Evolutionary conservation across 495 filamentous ascomycete genomes (phyloP).

Genomic region (Jackrogersella multiformis): DNA sequence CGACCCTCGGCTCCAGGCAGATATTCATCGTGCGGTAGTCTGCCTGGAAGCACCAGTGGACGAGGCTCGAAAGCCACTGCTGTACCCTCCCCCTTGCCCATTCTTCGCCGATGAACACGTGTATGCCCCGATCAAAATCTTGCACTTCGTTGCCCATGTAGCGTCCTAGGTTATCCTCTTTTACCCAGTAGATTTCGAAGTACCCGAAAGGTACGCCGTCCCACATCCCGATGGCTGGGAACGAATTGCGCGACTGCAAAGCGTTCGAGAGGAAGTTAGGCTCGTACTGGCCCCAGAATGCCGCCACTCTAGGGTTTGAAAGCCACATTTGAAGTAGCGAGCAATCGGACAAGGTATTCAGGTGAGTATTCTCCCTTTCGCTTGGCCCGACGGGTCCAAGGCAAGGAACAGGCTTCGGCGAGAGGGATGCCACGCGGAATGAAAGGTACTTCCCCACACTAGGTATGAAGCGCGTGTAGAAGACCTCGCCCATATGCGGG

Average conservation of each 20-base stretch:
- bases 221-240: slow-evolving; percentile 94
- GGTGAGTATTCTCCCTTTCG: slow-evolving; percentile 46
- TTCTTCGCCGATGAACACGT: slow-evolving; percentile 90
- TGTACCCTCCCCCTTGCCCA: slow-evolving; percentile 85
- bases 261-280: slow-evolving; percentile 72
- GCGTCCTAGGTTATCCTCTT: slow-evolving; percentile 82
- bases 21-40: slow-evolving; percentile 85
- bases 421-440: slow-evolving; percentile 79
- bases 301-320: slow-evolving; percentile 82
- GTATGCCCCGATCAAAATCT: slow-evolving; percentile 89
- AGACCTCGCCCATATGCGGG: slow-evolving; percentile 83
- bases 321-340: slow-evolving; percentile 90
- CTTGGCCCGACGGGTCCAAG: slow-evolving; percentile 60
- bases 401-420: slow-evolving; percentile 61
- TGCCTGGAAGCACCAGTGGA: slow-evolving; percentile 82
- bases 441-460: slow-evolving; percentile 85
- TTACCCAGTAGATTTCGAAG: slow-evolving; percentile 99
- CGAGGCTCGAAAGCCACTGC: slow-evolving; percentile 81
- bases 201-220: slow-evolving; percentile 96
- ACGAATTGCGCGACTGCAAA: slow-evolving; percentile 75
- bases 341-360: slow-evolving; percentile 65
- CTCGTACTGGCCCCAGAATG: slow-evolving; percentile 80
- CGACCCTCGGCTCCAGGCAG: slow-evolving; percentile 87
- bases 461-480: slow-evolving; percentile 89
- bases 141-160: slow-evolving; percentile 67